Evolutionary conservation across 495 filamentous ascomycete genomes (phyloP).

Genomic region (Xylaria nigripes): DNA sequence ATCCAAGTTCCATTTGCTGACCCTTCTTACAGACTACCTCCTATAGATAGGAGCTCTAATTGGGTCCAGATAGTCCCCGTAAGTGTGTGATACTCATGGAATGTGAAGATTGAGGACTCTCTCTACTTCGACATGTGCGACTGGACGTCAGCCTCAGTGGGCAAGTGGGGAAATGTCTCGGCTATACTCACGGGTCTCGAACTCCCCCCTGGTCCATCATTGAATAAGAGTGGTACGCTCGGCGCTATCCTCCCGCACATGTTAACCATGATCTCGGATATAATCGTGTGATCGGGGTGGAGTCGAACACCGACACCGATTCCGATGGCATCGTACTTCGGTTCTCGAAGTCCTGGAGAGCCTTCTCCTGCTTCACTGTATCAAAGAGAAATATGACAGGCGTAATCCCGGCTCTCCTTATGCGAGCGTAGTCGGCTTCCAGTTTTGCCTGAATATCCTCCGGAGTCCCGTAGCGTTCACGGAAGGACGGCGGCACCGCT

Average conservation of each 20-base stretch:
- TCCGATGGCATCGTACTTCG: slow-evolving; percentile 2
- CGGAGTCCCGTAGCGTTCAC: neutral
- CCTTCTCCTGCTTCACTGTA: neutral
- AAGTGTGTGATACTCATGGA: neutral
- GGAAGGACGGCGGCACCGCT: neutral
- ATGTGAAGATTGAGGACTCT: neutral
- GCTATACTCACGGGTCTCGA: neutral
- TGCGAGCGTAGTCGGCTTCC: slow-evolving; percentile 1
- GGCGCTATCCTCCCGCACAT: neutral
- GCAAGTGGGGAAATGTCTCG: neutral
- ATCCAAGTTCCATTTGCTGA: too few species aligned
- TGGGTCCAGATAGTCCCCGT: too few species aligned
- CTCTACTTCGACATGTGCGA: neutral
- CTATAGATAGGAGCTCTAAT: too few species aligned
- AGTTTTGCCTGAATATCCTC: slow-evolving; percentile 1
- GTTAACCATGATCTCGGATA: slow-evolving; percentile 9
- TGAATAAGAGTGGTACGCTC: slow-evolving; percentile 4
- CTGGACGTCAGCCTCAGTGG: neutral
- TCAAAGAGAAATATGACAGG: neutral
- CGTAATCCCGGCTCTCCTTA: neutral
- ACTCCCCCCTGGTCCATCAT: slow-evolving; percentile 2
- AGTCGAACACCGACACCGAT: slow-evolving; percentile 8
- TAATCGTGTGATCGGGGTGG: neutral
- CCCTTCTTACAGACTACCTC: too few species aligned
- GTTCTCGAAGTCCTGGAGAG: neutral